Percentiles rank a stretch among this genome's conserved stretches.
These are phyloP conservation scores for Epichloe sylvatica DNA, from an alignment of 2,329 filamentous ascomycete species.

Conservation along the genomic window DNA sequence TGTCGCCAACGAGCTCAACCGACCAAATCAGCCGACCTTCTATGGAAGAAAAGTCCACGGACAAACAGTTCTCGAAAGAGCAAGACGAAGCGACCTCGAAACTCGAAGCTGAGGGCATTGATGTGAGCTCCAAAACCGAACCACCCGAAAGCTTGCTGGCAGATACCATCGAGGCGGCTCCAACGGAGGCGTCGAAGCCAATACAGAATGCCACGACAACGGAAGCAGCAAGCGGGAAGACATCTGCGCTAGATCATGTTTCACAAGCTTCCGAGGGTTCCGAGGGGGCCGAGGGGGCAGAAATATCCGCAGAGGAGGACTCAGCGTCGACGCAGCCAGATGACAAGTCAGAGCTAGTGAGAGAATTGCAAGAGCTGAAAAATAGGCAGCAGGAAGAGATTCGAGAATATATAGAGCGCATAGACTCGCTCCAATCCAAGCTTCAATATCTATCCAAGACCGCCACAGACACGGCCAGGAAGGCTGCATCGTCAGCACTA, in stretches of 20 bases:
- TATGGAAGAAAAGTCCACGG: slow-evolving; percentile 16
- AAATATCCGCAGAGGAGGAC: background rate
- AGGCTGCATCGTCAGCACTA: slow-evolving; percentile 46
- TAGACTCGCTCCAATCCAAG: slow-evolving; percentile 85
- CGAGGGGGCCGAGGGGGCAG: too few species aligned
- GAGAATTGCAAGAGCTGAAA: slow-evolving; percentile 15
- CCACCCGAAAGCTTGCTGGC: background rate
- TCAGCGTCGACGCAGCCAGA: background rate
- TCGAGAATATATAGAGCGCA: slow-evolving; percentile 70
- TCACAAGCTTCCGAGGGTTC: background rate
- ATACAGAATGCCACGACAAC: background rate
- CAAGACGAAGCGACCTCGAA: background rate
- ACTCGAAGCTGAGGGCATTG: background rate
- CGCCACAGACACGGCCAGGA: slow-evolving; percentile 60
- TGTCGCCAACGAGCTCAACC: slow-evolving; percentile 24
- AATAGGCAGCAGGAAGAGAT: slow-evolving; percentile 60
- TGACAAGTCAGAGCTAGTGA: slow-evolving; percentile 4
- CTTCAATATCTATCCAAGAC: slow-evolving; percentile 76
- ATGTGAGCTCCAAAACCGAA: background rate
- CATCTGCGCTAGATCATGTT: background rate
- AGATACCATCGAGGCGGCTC: background rate
- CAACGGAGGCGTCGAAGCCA: background rate
- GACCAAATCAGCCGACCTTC: slow-evolving; percentile 17
- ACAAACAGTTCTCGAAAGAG: slow-evolving; percentile 8
- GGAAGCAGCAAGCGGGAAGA: background rate